A percentile compares a stretch with the other conserved stretches of the same genome.
phyloP scores from a whole-genome alignment of 140 eudicot species.

The Oenanthe javanica region DNA sequence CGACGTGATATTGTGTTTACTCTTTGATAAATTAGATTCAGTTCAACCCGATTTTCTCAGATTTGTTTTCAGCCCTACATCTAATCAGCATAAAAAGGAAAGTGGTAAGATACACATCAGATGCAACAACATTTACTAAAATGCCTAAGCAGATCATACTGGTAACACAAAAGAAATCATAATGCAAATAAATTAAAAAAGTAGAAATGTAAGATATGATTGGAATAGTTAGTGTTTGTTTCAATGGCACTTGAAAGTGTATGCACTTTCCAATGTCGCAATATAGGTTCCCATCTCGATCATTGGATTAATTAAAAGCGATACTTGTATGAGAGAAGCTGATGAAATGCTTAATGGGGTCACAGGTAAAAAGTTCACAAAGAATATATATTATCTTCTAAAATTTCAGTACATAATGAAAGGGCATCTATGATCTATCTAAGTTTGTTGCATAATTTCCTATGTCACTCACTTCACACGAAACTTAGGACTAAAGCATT shows the following conservation, averaged over 20 bases:
- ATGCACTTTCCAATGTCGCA: not conserved
- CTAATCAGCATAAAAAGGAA: not conserved
- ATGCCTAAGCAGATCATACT: not conserved
- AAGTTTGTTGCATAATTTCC: not conserved
- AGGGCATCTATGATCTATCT: not conserved
- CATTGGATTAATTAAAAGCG: not conserved
- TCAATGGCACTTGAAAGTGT: not conserved
- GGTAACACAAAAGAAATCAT: not conserved
- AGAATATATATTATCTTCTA: not conserved
- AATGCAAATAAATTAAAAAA: no score
- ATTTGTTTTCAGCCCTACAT: not conserved
- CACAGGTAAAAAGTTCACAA: not conserved
- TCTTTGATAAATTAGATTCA: not conserved
- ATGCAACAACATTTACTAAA: not conserved
- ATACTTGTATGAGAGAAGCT: not conserved
- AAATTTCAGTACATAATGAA: not conserved
- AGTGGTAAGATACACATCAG: not conserved
- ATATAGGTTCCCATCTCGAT: not conserved
- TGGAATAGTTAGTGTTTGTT: not conserved
- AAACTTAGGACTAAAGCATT: not conserved
- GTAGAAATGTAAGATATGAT: not conserved
- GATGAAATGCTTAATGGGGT: not conserved
- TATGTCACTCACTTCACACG: not conserved
- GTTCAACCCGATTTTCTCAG: not conserved
- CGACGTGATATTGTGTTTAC: not conserved